Conservation (phyloP, 1,284 basidiomycete genomes). For the Schizophyllum amplum region DNA sequence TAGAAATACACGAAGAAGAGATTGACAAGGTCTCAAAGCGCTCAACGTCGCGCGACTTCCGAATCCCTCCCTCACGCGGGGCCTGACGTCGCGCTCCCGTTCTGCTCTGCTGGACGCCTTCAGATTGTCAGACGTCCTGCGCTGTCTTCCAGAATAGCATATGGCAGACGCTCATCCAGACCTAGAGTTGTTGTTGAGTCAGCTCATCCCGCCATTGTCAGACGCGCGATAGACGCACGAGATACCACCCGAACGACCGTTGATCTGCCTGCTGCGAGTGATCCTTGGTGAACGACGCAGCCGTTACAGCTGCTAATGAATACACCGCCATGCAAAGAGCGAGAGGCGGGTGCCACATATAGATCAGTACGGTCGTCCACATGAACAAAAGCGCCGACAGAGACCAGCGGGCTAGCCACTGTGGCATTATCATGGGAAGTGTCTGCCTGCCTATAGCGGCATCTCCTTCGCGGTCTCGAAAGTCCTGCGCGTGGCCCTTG, state of each 20-base stretch:
- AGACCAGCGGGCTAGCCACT: constrained; percentile 13
- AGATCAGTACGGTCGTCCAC: constrained; percentile 10
- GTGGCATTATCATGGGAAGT: constrained; percentile 19
- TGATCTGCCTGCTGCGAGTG: constrained; percentile 8
- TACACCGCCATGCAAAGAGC: constrained; percentile 6
- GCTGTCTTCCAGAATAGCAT: too few relatives aligned
- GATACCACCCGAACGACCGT: constrained; percentile 12
- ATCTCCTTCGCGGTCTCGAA: constrained; percentile 24
- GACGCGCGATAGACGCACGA: too few relatives aligned
- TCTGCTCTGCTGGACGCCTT: too few relatives aligned
- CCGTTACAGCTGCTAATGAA: constrained; percentile 4
- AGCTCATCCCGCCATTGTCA: too few relatives aligned
- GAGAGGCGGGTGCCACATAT: constrained; percentile 12
- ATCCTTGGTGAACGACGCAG: constrained; percentile 6
- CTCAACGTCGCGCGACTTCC: too few relatives aligned
- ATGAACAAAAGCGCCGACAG: constrained; percentile 10
- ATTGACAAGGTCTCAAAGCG: too few relatives aligned
- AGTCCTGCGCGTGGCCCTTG: constrained; percentile 25
- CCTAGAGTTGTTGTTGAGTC: too few relatives aligned
- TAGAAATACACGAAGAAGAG: too few relatives aligned
- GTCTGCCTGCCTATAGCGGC: constrained; percentile 21
- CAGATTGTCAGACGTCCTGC: too few relatives aligned
- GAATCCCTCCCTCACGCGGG: too few relatives aligned
- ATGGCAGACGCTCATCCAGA: too few relatives aligned
- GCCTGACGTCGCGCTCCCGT: too few relatives aligned